A percentile compares a stretch with the other conserved stretches of the same genome.
Conservation (phyloP, 2,329 filamentous ascomycete species). For the Mollisia scopiformis region DNA sequence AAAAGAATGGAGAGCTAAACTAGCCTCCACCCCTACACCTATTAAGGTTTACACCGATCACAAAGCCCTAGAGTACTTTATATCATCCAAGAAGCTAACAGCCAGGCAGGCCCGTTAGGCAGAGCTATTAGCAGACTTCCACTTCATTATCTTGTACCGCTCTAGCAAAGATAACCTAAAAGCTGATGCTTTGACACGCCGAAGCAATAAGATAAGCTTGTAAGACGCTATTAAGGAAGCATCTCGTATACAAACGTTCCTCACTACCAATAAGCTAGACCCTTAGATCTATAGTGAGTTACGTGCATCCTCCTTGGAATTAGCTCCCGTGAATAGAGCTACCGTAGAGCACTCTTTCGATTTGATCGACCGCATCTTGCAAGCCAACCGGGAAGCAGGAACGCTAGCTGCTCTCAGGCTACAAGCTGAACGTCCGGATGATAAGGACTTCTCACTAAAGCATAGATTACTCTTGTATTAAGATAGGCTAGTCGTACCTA, state of each 20-base stretch:
- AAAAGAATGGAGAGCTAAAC: constrained; percentile 4
- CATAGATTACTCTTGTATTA: constrained; percentile 1
- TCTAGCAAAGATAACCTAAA: constrained; percentile 4
- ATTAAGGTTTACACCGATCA: background rate
- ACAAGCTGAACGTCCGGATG: too few relatives aligned
- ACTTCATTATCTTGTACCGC: constrained; percentile 2
- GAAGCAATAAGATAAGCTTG: background rate
- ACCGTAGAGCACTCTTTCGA: too few relatives aligned
- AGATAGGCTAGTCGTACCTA: background rate
- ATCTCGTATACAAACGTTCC: too few relatives aligned
- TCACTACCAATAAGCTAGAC: too few relatives aligned
- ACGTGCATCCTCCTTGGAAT: too few relatives aligned
- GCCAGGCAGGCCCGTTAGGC: background rate
- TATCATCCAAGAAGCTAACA: constrained; percentile 14
- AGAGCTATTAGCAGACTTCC: background rate
- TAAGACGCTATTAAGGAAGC: background rate
- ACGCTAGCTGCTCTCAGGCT: background rate
- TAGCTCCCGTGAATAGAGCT: too few relatives aligned
- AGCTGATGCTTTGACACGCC: background rate
- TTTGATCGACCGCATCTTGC: too few relatives aligned
- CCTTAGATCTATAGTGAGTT: too few relatives aligned
- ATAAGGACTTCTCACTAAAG: too few relatives aligned
- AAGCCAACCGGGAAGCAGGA: too few relatives aligned
- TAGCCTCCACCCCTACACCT: background rate
- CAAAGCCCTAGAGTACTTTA: constrained; percentile 18